A percentile compares a stretch with the other conserved stretches of the same genome.
Conservation (phyloP, 495 filamentous ascomycete species). For the Aspergillus heteromorphus region DNA sequence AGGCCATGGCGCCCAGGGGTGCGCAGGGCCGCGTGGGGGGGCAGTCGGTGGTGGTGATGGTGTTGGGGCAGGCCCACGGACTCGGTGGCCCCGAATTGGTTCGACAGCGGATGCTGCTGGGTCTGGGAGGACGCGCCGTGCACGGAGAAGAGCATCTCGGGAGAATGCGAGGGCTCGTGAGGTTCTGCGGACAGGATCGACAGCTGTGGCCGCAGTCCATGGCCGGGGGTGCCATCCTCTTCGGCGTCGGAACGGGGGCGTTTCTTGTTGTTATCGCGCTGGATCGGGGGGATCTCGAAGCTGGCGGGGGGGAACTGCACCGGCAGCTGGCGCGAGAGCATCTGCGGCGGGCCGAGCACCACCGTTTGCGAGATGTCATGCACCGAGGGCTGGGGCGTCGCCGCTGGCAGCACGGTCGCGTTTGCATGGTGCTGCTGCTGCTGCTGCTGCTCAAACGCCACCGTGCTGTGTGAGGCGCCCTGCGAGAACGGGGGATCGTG, state of each 20-base stretch:
- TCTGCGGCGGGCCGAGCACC: slow-evolving; percentile 28
- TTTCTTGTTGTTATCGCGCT: slow-evolving; percentile 32
- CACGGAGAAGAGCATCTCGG: slow-evolving; percentile 29
- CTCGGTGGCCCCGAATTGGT: slow-evolving; percentile 25
- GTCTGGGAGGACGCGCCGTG: slow-evolving; percentile 24
- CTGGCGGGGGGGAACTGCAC: slow-evolving; percentile 26
- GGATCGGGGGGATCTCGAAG: slow-evolving; percentile 26
- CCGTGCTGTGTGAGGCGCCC: slow-evolving; percentile 23
- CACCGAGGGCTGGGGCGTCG: slow-evolving; percentile 20
- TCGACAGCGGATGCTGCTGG: slow-evolving; percentile 21
- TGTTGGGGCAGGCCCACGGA: slow-evolving; percentile 36
- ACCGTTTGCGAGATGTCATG: slow-evolving; percentile 26
- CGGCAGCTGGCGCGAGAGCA: slow-evolving; percentile 28
- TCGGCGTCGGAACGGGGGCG: slow-evolving; percentile 25
- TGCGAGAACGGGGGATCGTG: slow-evolving; percentile 25
- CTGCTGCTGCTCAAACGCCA: slow-evolving; percentile 28
- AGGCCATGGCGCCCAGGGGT: slow-evolving; percentile 20
- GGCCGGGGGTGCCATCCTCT: slow-evolving; percentile 22
- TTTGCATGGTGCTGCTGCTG: slow-evolving; percentile 28
- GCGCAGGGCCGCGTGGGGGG: slow-evolving; percentile 52
- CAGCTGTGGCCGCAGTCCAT: slow-evolving; percentile 22
- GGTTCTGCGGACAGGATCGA: slow-evolving; percentile 27
- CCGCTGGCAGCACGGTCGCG: slow-evolving; percentile 25
- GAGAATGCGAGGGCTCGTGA: slow-evolving; percentile 20
- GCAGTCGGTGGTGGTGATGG: slow-evolving; percentile 71